phyloP scores from a whole-genome alignment of 2,329 filamentous ascomycete species.

The Aspergillus alliaceus region DNA sequence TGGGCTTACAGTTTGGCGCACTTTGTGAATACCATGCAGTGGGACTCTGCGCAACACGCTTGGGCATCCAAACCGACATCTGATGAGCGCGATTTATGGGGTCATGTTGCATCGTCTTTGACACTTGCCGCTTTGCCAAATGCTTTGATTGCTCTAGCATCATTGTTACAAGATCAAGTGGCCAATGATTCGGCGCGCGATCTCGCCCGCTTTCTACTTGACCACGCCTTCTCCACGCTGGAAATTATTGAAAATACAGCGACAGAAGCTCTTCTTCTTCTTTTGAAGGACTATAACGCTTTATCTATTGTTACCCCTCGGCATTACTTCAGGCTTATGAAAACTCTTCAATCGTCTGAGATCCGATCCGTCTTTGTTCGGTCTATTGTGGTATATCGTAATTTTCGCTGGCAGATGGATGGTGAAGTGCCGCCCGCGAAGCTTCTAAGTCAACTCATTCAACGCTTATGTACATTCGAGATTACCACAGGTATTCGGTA shows the following conservation, averaged over 20 bases:
- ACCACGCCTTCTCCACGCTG: constrained; percentile 25
- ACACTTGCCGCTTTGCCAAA: constrained; percentile 17
- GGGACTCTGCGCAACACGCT: constrained; percentile 30
- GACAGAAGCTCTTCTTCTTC: constrained; percentile 30
- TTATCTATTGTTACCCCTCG: constrained; percentile 22
- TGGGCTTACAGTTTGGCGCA: constrained; percentile 34
- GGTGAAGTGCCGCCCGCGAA: constrained; percentile 17
- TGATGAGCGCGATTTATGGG: constrained; percentile 11
- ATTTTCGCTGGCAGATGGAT: constrained; percentile 37
- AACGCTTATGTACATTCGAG: constrained; percentile 25
- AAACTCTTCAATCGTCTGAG: constrained; percentile 28
- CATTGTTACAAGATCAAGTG: constrained; percentile 14
- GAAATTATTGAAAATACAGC: constrained; percentile 26
- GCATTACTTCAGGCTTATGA: constrained; percentile 32
- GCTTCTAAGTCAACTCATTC: constrained; percentile 28
- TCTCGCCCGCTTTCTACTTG: constrained; percentile 27
- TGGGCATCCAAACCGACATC: constrained; percentile 27
- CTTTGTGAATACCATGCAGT: constrained; percentile 31
- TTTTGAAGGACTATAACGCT: constrained; percentile 26
- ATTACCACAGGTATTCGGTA: constrained; percentile 39
- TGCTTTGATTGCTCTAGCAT: constrained; percentile 22
- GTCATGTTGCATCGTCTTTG: constrained; percentile 15
- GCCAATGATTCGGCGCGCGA: constrained; percentile 1
- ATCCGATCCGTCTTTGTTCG: constrained; percentile 27
- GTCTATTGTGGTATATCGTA: constrained; percentile 42